Percentiles rank a stretch among this genome's conserved stretches.
phyloP scores from a whole-genome alignment of 495 filamentous ascomycete species.

The Diplogelasinospora grovesii region DNA sequence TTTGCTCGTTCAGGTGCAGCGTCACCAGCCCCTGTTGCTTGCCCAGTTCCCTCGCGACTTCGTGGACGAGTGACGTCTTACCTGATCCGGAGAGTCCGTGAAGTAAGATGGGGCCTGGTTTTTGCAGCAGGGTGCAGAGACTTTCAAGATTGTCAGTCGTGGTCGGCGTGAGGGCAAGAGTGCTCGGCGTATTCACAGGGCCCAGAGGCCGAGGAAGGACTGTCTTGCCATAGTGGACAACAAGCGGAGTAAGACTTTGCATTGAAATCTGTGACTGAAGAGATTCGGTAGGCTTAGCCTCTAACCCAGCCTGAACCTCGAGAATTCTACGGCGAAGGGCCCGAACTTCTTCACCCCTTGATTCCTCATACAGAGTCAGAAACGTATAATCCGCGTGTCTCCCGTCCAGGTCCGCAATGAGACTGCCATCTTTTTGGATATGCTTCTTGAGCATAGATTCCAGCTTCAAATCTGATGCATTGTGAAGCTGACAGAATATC shows the following conservation, averaged over 20 bases:
- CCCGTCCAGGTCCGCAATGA: slow-evolving; percentile 70
- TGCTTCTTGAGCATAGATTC: slow-evolving; percentile 62
- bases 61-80: slow-evolving; percentile 80
- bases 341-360: slow-evolving; percentile 35
- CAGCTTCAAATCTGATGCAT: slow-evolving; percentile 71
- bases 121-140: slow-evolving; percentile 59
- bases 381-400: slow-evolving; percentile 75
- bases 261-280: slow-evolving; percentile 18
- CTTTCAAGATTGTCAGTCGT: slow-evolving; percentile 60
- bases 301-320: slow-evolving; percentile 13
- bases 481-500: slow-evolving; percentile 69
- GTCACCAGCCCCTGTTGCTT: slow-evolving; percentile 75
- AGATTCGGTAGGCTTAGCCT: slow-evolving; percentile 10
- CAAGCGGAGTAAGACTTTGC: slow-evolving; percentile 34
- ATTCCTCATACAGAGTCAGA: slow-evolving; percentile 73
- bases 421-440: slow-evolving; percentile 48
- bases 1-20: slow-evolving; percentile 93
- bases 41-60: slow-evolving; percentile 69
- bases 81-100: slow-evolving; percentile 81
- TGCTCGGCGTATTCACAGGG: slow-evolving; percentile 40
- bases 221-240: slow-evolving; percentile 48
- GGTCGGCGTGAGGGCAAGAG: slow-evolving; percentile 66
- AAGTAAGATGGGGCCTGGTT: slow-evolving; percentile 64
- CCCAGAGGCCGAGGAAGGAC: slow-evolving; percentile 60
- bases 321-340: slow-evolving; percentile 35